Evolutionary conservation across 179 eudicot species (phyloP).

Genomic region (Spinacia oleracea): DNA sequence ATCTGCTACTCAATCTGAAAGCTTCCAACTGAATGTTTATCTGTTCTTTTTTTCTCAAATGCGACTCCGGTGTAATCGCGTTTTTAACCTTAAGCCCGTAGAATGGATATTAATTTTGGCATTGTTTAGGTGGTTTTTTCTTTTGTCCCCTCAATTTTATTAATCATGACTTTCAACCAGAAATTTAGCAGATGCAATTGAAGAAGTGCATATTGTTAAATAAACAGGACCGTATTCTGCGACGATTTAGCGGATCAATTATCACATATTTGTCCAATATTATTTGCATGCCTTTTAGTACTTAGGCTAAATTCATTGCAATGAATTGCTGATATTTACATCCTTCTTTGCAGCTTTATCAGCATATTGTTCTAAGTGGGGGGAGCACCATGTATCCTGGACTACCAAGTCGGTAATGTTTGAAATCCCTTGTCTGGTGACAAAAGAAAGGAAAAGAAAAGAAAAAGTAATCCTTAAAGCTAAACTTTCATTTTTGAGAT

Average conservation of each 20-base stretch:
- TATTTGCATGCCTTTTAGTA: not conserved
- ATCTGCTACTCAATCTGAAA: not conserved
- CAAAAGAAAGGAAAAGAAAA: no score
- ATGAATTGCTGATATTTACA: slow-evolving; percentile 19
- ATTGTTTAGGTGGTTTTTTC: not conserved
- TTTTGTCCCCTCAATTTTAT: not conserved
- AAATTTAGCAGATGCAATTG: no score
- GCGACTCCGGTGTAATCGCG: not conserved
- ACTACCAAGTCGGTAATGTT: slow-evolving; percentile 89
- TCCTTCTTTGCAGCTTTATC: slow-evolving; percentile 79
- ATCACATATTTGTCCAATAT: not conserved
- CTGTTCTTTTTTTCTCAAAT: not conserved
- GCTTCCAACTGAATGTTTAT: not conserved
- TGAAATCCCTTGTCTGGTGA: not conserved
- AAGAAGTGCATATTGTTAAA: not conserved
- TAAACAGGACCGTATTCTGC: not conserved
- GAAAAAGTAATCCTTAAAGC: no score
- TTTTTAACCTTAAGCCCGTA: not conserved
- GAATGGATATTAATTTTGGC: not conserved
- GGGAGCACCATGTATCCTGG: slow-evolving; percentile 99
- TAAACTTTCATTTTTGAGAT: slow-evolving; percentile 1
- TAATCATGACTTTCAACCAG: not conserved
- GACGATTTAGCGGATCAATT: not conserved
- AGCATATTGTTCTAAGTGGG: slow-evolving; percentile 94
- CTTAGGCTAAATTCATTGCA: not conserved